Conservation (phyloP, 2,329 filamentous ascomycete genomes). For the Aureobasidium sp. region DNA sequence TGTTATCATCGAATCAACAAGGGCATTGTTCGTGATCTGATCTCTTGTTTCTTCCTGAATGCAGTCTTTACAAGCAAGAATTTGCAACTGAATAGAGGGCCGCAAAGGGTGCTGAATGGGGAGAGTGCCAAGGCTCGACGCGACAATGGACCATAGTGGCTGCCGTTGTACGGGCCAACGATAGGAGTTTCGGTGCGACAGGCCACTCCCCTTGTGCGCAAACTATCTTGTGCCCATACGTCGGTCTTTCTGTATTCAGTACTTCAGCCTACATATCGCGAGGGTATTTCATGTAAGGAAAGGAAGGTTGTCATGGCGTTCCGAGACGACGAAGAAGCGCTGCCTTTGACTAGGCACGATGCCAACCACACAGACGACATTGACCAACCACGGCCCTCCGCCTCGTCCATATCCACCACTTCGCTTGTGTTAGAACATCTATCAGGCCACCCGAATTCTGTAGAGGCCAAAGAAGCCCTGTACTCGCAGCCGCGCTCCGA, state of each 20-base stretch:
- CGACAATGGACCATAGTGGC: slow-evolving; percentile 3
- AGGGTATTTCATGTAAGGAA: not conserved
- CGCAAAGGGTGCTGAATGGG: not conserved
- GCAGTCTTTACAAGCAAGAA: not conserved
- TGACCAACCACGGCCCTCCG: slow-evolving; percentile 42
- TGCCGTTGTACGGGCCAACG: not conserved
- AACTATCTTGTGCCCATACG: not conserved
- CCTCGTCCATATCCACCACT: slow-evolving; percentile 73
- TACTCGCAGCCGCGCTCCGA: slow-evolving; percentile 28
- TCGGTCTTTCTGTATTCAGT: not conserved
- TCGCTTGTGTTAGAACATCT: slow-evolving; percentile 75
- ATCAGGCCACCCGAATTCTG: slow-evolving; percentile 42
- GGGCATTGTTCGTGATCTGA: not conserved
- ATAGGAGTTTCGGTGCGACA: not conserved
- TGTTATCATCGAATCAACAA: not conserved
- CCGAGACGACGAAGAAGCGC: slow-evolving; percentile 35
- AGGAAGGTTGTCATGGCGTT: not conserved
- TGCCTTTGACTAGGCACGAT: slow-evolving; percentile 33
- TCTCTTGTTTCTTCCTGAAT: not conserved
- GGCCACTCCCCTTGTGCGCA: not conserved
- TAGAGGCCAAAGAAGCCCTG: slow-evolving; percentile 38
- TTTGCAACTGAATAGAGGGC: not conserved
- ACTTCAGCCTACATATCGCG: not conserved
- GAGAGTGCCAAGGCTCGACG: not conserved
- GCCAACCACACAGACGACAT: slow-evolving; percentile 23